Evolutionary conservation across 2,329 filamentous ascomycete genomes (phyloP), one percentile per base, ranked within the genome.

Genomic region (Dactylellina drechsleri): DNA sequence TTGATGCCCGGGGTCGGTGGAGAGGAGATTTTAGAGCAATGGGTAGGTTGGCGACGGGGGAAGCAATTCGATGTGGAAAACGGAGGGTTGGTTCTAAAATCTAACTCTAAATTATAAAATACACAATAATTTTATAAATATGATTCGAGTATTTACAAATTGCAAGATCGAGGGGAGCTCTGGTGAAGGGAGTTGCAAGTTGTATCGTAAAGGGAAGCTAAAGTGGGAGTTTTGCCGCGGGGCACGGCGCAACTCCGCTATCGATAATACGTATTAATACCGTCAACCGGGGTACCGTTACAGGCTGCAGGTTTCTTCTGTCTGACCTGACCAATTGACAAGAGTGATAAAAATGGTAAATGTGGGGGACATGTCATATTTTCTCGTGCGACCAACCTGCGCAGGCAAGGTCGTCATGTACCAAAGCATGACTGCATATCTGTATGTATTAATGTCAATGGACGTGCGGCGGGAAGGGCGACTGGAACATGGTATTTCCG

Each of bases 11-110:
- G 93, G 0, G 83, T 88, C 18, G 91, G 91, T 4, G 93, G 92
- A 0, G 89, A 93, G 80, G 86, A 88, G 57, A 85, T 86, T 2
- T 81, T 97, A 75, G 83, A 82, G 59, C 81, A 85, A 57, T 97
- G 93, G 93, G 84, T 91, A 77, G 91, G 92, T 0, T 96, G 92
- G 92, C 85, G 83, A 74, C 86, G 84, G 78, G 92, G 91, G 0
- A 85, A 83, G 75, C 87, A 97, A 40, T 97, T 89, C 80, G 85
- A 88, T 15, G 83, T 91, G 0, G 82, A 85, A 36, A 83, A 87
- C 40, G 91, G 90, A 0, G 88, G 87, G 0, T 80, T 93, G 74
- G 85, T 89, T 13, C 81, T 85, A 75, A 86, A 82, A 65, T 79
- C 82, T n/a, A 81, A 79, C 76, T 80, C 84, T 15, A 85, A 84